Evolutionary conservation across 805 yeast species (phyloP).

Genomic region (Sugiyamaella smithiae): DNA sequence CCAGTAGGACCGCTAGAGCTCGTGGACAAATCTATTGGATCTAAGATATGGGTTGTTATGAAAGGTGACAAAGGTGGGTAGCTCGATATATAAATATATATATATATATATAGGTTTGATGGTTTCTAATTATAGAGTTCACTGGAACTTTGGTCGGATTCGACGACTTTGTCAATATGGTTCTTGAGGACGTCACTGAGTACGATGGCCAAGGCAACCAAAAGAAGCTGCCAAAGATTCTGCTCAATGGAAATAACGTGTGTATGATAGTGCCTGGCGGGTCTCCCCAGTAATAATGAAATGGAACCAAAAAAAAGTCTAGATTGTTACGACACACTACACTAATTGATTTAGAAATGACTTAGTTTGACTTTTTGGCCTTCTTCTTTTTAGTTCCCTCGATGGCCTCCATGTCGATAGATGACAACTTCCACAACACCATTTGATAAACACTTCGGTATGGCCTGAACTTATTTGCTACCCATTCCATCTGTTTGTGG

Average conservation of each 20-base stretch:
- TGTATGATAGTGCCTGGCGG: conserved; percentile 37
- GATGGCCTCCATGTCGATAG: conserved; percentile 50
- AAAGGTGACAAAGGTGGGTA: conserved; percentile 43
- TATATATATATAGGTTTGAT: conserved; percentile 20
- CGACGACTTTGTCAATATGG: conserved; percentile 86
- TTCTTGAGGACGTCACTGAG: conserved; percentile 77
- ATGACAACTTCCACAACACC: conserved; percentile 68
- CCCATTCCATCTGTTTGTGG: conserved; percentile 55
- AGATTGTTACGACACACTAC: not conserved
- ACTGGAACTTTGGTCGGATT: conserved; percentile 88
- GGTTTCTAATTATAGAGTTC: conserved; percentile 62
- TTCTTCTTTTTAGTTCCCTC: conserved; percentile 12
- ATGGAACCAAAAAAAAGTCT: not conserved
- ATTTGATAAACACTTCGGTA: conserved; percentile 66
- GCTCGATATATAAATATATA: too few relatives aligned
- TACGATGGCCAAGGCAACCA: conserved; percentile 32
- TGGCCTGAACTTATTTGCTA: conserved; percentile 63
- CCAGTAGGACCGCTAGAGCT: conserved; percentile 68
- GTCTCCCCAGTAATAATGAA: not conserved
- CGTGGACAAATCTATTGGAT: conserved; percentile 83
- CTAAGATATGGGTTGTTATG: conserved; percentile 70
- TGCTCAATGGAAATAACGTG: conserved; percentile 40
- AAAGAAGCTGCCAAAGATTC: conserved; percentile 33
- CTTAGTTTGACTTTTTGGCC: too few relatives aligned
- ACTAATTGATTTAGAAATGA: too few relatives aligned